phyloP scores from a whole-genome alignment of 345 rosid genomes.

The Murraya paniculata region DNA sequence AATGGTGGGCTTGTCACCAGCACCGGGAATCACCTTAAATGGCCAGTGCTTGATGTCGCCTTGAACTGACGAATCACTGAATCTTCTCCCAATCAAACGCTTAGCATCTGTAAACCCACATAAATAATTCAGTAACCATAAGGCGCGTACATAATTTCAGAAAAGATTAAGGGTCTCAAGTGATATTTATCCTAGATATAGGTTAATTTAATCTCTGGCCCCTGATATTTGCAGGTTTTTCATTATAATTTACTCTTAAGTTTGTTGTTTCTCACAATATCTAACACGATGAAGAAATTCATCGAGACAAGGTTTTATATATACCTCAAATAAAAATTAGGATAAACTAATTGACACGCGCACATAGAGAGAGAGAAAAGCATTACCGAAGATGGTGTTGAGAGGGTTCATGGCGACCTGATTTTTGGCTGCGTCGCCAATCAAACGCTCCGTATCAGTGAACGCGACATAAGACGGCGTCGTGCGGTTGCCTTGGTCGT shows the following conservation, averaged over 20 bases:
- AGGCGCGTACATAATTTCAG: neutral
- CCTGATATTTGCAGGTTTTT: neutral
- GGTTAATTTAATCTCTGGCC: neutral
- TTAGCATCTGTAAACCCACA: conserved; percentile 28
- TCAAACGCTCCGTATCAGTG: conserved; percentile 50
- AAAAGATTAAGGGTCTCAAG: neutral
- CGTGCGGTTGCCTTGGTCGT: conserved; percentile 54
- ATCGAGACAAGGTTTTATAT: too few species aligned
- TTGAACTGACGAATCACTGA: conserved; percentile 38
- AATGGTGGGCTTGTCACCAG: conserved; percentile 41
- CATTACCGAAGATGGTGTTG: conserved; percentile 57
- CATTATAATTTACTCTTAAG: too few species aligned
- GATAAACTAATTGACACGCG: neutral
- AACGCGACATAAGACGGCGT: conserved; percentile 56
- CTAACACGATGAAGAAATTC: too few species aligned
- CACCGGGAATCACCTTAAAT: conserved; percentile 36
- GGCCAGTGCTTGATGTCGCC: conserved; percentile 43
- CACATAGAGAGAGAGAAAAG: neutral
- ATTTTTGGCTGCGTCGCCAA: conserved; percentile 63
- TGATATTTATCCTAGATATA: too few species aligned
- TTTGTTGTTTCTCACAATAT: too few species aligned
- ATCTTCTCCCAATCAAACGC: conserved; percentile 47
- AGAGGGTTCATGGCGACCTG: conserved; percentile 64
- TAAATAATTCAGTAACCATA: neutral
- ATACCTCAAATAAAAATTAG: too few species aligned